Conservation (phyloP, 2,329 filamentous ascomycete genomes). For the Phyllosticta paracitricarpa region DNA sequence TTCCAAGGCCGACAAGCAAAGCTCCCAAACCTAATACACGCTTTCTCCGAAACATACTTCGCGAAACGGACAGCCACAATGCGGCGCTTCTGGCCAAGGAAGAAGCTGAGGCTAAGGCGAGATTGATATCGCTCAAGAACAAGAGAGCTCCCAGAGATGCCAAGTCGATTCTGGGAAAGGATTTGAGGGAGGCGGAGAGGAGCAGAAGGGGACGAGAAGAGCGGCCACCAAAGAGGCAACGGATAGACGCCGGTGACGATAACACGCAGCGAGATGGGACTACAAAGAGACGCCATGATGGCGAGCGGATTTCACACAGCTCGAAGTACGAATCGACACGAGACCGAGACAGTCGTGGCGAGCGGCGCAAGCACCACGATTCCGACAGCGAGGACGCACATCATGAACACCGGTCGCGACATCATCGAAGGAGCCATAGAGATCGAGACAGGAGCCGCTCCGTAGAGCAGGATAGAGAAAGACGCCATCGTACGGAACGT, state of each 20-base stretch:
- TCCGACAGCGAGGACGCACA: conserved; percentile 12
- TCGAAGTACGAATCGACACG: conserved; percentile 13
- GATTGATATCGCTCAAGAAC: conserved; percentile 43
- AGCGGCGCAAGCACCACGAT: conserved; percentile 13
- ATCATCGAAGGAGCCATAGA: conserved; percentile 11
- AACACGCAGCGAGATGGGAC: conserved; percentile 13
- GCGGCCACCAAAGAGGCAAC: conserved; percentile 8
- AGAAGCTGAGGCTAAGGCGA: conserved; percentile 63
- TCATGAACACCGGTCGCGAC: conserved; percentile 13
- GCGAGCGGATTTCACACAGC: conserved; percentile 12
- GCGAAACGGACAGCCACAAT: conserved; percentile 83
- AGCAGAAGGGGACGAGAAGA: neutral
- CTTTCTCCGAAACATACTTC: conserved; percentile 80
- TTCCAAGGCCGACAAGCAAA: conserved; percentile 49
- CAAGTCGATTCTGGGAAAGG: neutral
- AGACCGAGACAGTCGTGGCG: conserved; percentile 3
- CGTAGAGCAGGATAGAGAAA: conserved; percentile 4
- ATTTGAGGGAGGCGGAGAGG: neutral
- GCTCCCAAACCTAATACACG: conserved; percentile 82
- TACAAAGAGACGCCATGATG: conserved; percentile 15
- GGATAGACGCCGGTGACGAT: conserved; percentile 15
- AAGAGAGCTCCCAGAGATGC: conserved; percentile 28
- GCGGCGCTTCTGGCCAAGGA: conserved; percentile 76
- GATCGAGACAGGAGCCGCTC: conserved; percentile 8
- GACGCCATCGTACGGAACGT: conserved; percentile 8